A percentile compares a stretch with the other conserved stretches of the same genome.
phyloP scores from a whole-genome alignment of 148 eudicot genomes.

The Polygonum maritimum region DNA sequence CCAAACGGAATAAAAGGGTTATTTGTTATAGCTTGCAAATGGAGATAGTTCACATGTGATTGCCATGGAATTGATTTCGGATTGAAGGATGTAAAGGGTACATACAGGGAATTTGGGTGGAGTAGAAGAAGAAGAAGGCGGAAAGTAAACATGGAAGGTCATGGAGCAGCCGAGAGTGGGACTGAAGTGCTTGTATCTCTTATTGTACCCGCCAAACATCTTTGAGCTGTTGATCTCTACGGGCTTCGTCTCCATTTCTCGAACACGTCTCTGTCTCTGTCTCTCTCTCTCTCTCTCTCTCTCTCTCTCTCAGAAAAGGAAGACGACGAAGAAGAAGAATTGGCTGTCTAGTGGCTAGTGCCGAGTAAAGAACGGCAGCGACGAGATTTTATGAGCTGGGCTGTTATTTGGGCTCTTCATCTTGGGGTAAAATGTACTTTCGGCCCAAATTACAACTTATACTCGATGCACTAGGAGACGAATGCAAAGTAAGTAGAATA shows the following conservation, averaged over 20 bases:
- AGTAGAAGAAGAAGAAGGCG: conserved; percentile 55
- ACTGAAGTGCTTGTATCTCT: conserved; percentile 81
- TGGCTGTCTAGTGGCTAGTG: too few relatives aligned
- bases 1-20: not conserved
- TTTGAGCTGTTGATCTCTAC: conserved; percentile 80
- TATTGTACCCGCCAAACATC: conserved; percentile 87
- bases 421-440: not conserved
- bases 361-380: too few relatives aligned
- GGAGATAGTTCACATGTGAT: not conserved
- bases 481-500: too few relatives aligned
- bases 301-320: conserved; percentile 1
- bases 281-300: conserved; percentile 20
- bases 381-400: conserved; percentile 3
- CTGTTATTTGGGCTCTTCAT: not conserved
- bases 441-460: not conserved
- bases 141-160: conserved; percentile 79
- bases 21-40: not conserved
- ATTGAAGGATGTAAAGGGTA: not conserved
- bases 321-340: not conserved
- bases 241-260: conserved; percentile 50
- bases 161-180: conserved; percentile 80
- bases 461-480: not conserved
- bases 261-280: not conserved
- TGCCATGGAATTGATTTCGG: not conserved
- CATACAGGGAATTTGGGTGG: conserved; percentile 74